Evolutionary conservation across 805 yeast genomes (phyloP), one percentile per base, ranked within the genome.

Genomic region (Millerago galiae): DNA sequence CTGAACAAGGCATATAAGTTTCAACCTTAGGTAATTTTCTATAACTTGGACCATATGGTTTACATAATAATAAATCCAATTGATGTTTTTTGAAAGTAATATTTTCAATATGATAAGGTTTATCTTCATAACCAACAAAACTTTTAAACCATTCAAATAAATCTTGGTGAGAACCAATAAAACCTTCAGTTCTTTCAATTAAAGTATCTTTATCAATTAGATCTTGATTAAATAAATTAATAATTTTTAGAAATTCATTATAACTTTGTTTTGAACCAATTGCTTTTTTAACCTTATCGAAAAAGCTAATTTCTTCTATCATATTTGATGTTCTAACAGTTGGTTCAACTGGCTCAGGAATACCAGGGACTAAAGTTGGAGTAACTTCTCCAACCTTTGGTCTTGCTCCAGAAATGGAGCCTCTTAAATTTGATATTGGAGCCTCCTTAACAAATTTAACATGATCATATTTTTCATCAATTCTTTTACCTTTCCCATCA

Each of bases 1-100:
- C 99, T 9, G 95, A 85, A 55, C 98, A 91, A 17, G 98, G 97
- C 95, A 89, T 89, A 57, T 79, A 85, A 0, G 96, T 87, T 61
- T 91, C 98, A 1, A 93, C 78, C 55, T 90, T 90, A 24, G 99
- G 99, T 42, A 91, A 71, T 55, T 85, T 78, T 57, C 97, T 79
- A 63, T 93, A 93, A 35, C 96, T 85, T 15, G 98, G 97, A 10
- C 98, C 98, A 57, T 86, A 87, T 5, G 96, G 85, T 61, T 93
- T 87, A 66, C 98, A 93, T 54, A 87, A 72, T 26, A 91, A 81
- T 43, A 93, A 72, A 56, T 93, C 98, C 46, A 93, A 69, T 53
- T 84, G 89, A 59, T 91, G 98, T 63, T 93, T 93, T 61, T 86
- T 89, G 70, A 81, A 86, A 16, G 71, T 66, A 53, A 93, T 83